phyloP scores from a whole-genome alignment of 208 protist genomes.

The Acanthamoeba healyi region DNA sequence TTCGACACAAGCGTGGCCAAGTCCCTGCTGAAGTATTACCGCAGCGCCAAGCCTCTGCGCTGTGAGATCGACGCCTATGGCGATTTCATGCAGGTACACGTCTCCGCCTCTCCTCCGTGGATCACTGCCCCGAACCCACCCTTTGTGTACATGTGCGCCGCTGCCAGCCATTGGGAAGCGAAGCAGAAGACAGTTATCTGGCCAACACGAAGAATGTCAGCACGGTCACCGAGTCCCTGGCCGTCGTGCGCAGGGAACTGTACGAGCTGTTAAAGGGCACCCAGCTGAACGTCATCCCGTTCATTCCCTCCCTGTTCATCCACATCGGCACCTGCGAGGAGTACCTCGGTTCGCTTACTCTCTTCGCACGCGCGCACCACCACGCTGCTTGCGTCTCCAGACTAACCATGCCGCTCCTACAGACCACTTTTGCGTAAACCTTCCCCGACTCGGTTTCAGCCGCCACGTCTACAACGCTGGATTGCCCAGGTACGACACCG shows the following conservation, averaged over 20 bases:
- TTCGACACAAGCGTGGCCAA: slow-evolving; percentile 67
- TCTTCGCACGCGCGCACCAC: too few species aligned
- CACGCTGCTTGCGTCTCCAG: not conserved
- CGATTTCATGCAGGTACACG: slow-evolving; percentile 79
- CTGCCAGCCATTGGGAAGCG: slow-evolving; percentile 70
- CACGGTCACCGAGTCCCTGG: not conserved
- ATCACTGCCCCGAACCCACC: too few species aligned
- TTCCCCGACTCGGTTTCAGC: slow-evolving; percentile 17
- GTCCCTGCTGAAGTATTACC: slow-evolving; percentile 76
- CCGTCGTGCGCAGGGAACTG: slow-evolving; percentile 10
- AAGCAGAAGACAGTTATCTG: slow-evolving; percentile 76
- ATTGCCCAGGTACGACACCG: not conserved
- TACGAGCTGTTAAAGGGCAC: slow-evolving; percentile 77
- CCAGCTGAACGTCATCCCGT: slow-evolving; percentile 77
- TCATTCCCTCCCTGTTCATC: slow-evolving; percentile 79
- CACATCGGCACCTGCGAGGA: slow-evolving; percentile 82
- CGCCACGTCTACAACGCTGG: slow-evolving; percentile 40
- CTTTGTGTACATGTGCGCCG: not conserved
- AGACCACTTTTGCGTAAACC: slow-evolving; percentile 63
- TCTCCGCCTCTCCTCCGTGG: not conserved
- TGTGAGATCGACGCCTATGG: slow-evolving; percentile 82
- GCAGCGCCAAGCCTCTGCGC: slow-evolving; percentile 29
- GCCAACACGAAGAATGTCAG: slow-evolving; percentile 56
- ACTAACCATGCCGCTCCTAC: not conserved
- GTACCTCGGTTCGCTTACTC: slow-evolving; percentile 67